These are phyloP conservation scores for Russula compacta DNA, from an alignment of 768 basidiomycete species.

Conservation along the genomic window DNA sequence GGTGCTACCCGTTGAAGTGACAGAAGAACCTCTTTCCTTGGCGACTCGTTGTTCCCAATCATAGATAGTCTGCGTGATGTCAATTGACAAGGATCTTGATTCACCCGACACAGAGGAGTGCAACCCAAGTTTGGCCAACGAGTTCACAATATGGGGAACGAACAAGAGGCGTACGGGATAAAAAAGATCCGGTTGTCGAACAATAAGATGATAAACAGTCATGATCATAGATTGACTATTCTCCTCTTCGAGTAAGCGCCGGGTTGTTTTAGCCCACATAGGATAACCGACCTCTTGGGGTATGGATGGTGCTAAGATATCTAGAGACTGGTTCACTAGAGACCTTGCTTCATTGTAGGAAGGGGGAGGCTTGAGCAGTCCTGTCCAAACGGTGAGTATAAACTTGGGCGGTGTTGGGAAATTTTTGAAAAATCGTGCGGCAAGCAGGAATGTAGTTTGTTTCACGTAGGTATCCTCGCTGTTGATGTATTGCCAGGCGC, in stretches of 20 bases:
- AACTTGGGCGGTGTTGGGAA: slow-evolving; percentile 90
- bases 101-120: slow-evolving; percentile 61
- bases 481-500: slow-evolving; percentile 82
- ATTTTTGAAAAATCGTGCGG: slow-evolving; percentile 84
- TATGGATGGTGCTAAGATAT: slow-evolving; percentile 77
- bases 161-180: slow-evolving; percentile 90
- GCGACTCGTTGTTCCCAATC: slow-evolving; percentile 78
- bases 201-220: slow-evolving; percentile 84
- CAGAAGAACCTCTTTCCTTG: slow-evolving; percentile 13
- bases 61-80: slow-evolving; percentile 86
- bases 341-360: slow-evolving; percentile 62
- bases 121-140: slow-evolving; percentile 82
- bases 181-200: slow-evolving; percentile 85
- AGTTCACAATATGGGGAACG: slow-evolving; percentile 87
- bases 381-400: slow-evolving; percentile 83
- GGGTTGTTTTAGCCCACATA: slow-evolving; percentile 80
- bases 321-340: slow-evolving; percentile 76
- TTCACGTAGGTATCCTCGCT: slow-evolving; percentile 87
- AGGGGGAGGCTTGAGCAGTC: slow-evolving; percentile 64
- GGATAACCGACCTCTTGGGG: slow-evolving; percentile 54
- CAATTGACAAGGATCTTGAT: slow-evolving; percentile 78
- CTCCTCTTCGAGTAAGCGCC: slow-evolving; percentile 83
- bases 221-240: slow-evolving; percentile 62
- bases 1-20: not conserved
- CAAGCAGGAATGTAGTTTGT: slow-evolving; percentile 83